These are phyloP conservation scores for Tetrahymena borealis DNA, from an alignment of 73 alveolate species.

Conservation along the genomic window DNA sequence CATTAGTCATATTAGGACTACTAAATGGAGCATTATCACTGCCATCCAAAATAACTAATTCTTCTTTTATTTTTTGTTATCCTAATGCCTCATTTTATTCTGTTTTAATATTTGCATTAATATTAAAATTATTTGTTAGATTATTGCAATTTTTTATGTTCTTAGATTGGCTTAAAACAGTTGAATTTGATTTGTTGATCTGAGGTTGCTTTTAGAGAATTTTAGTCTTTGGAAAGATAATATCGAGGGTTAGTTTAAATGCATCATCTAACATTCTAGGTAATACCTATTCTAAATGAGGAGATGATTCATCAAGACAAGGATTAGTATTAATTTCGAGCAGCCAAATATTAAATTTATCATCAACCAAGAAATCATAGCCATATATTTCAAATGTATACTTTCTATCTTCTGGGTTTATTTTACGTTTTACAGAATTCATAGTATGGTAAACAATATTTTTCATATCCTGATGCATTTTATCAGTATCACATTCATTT, in stretches of 20 bases:
- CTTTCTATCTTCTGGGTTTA: slow-evolving; percentile 51
- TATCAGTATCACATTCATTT: slow-evolving; percentile 35
- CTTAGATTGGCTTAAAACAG: neutral
- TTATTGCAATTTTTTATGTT: neutral
- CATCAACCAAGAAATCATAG: slow-evolving; percentile 67
- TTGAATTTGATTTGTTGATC: neutral
- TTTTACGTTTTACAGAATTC: slow-evolving; percentile 29
- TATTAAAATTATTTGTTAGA: neutral
- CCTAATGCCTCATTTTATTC: neutral
- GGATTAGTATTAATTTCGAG: slow-evolving; percentile 80
- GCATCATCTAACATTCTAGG: slow-evolving; percentile 70
- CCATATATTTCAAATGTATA: slow-evolving; percentile 77
- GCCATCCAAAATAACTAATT: neutral
- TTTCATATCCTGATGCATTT: slow-evolving; percentile 49
- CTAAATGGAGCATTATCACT: neutral
- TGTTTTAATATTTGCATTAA: neutral
- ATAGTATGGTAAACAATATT: slow-evolving; percentile 21
- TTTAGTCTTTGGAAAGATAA: slow-evolving; percentile 47
- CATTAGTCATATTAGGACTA: neutral
- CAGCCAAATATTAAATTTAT: slow-evolving; percentile 55
- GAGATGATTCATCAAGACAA: slow-evolving; percentile 57
- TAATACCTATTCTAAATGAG: slow-evolving; percentile 40
- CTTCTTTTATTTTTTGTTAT: neutral
- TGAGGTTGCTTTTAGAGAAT: neutral
- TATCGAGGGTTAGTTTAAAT: slow-evolving; percentile 59